Evolutionary conservation across 1,284 basidiomycete genomes (phyloP).

Genomic region (Earliella scabrosa): DNA sequence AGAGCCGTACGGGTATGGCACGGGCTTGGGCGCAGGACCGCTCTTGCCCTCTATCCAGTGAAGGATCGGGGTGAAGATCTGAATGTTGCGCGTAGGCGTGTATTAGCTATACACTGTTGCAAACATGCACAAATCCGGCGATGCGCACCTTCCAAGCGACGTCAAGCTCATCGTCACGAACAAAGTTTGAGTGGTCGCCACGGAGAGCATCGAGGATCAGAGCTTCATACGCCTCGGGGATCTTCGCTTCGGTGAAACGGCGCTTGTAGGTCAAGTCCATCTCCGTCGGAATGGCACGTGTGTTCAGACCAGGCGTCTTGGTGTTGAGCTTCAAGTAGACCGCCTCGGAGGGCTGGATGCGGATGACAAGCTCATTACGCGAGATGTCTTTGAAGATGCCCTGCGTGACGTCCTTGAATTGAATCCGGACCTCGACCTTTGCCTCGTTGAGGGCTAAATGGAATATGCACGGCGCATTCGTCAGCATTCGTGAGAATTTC

Average conservation of each 20-base stretch:
- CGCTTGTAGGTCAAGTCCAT: conserved; percentile 98
- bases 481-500: conserved; percentile 7
- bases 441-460: conserved; percentile 87
- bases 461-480: conserved; percentile 1
- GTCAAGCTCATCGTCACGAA: conserved; percentile 93
- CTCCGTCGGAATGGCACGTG: conserved; percentile 89
- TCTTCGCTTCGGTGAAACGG: conserved; percentile 85
- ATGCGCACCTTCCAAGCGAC: conserved; percentile 87
- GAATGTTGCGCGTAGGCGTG: not conserved
- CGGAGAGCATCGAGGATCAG: conserved; percentile 90
- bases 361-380: conserved; percentile 93
- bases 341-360: conserved; percentile 94
- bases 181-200: conserved; percentile 92
- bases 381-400: conserved; percentile 96
- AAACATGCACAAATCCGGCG: not conserved
- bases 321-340: conserved; percentile 95
- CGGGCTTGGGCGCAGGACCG: conserved; percentile 69
- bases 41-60: conserved; percentile 90
- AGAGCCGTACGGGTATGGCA: conserved; percentile 88
- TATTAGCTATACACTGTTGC: not conserved
- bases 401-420: conserved; percentile 94
- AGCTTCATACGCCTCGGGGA: conserved; percentile 94
- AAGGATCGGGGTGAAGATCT: conserved; percentile 95
- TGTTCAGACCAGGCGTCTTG: conserved; percentile 90
- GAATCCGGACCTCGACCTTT: conserved; percentile 95